These are phyloP conservation scores for Metschnikowia gelsemii DNA, from an alignment of 805 yeast species.

Conservation along the genomic window DNA sequence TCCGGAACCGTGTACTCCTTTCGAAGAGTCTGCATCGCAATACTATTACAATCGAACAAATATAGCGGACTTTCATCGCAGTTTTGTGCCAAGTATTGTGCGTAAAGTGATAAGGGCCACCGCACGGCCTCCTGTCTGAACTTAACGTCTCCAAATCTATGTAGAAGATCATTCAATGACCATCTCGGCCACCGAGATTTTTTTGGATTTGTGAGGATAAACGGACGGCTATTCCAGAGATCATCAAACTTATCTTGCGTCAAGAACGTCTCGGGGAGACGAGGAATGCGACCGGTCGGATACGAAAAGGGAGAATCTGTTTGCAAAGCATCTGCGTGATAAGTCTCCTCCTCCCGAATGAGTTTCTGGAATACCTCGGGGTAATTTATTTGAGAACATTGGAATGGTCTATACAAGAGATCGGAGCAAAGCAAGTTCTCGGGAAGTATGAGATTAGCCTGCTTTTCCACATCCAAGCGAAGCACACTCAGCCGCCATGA, in stretches of 20 bases:
- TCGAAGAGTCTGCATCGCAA: constrained; percentile 58
- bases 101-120: constrained; percentile 68
- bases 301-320: constrained; percentile 10
- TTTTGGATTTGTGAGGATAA: constrained; percentile 47
- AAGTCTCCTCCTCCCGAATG: constrained; percentile 44
- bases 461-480: constrained; percentile 28
- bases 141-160: constrained; percentile 54
- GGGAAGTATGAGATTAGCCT: constrained; percentile 49
- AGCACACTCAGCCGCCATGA: constrained; percentile 73
- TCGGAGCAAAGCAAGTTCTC: constrained; percentile 68
- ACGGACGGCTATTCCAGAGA: constrained; percentile 56
- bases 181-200: constrained; percentile 62
- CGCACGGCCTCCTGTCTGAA: constrained; percentile 85
- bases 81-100: constrained; percentile 59
- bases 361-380: constrained; percentile 45
- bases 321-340: constrained; percentile 25
- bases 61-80: constrained; percentile 83
- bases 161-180: constrained; percentile 49
- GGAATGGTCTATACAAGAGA: constrained; percentile 76
- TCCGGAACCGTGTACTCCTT: constrained; percentile 55
- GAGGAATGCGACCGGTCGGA: constrained; percentile 48
- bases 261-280: constrained; percentile 48
- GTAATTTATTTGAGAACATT: constrained; percentile 72
- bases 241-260: constrained; percentile 46
- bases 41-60: constrained; percentile 75